A percentile compares a stretch with the other conserved stretches of the same genome.
Evolutionary conservation across 768 basidiomycete genomes (phyloP).

Genomic region (Auriculariales sp.): DNA sequence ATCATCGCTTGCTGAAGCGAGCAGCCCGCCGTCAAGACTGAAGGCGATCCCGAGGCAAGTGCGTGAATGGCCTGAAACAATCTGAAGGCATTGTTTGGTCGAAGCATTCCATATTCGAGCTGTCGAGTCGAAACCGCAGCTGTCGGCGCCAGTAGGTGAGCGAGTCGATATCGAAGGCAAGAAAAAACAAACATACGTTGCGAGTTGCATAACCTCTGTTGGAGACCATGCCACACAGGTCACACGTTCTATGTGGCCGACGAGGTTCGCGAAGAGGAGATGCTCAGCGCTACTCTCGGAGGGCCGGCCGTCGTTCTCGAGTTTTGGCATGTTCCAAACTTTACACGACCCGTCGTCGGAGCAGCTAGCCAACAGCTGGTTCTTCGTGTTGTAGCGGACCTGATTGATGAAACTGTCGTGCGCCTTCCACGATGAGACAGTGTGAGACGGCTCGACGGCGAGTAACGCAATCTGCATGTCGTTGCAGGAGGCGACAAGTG

Average conservation of each 20-base stretch:
- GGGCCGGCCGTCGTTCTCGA: slow-evolving; percentile 4
- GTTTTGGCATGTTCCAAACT: slow-evolving; percentile 48
- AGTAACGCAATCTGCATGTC: slow-evolving; percentile 50
- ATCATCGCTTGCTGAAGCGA: slow-evolving; percentile 72
- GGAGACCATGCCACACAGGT: slow-evolving; percentile 62
- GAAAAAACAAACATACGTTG: slow-evolving; percentile 39
- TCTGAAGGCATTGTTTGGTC: slow-evolving; percentile 58
- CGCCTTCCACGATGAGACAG: slow-evolving; percentile 29
- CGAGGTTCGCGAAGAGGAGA: slow-evolving; percentile 19
- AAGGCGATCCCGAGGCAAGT: slow-evolving; percentile 64
- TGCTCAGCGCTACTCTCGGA: background rate
- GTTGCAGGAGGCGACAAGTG: slow-evolving; percentile 57
- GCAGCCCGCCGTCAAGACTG: slow-evolving; percentile 54
- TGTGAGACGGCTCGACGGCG: slow-evolving; percentile 28
- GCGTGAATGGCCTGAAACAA: slow-evolving; percentile 56
- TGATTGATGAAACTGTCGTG: slow-evolving; percentile 66
- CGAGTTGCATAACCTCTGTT: slow-evolving; percentile 39
- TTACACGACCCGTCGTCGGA: slow-evolving; percentile 71
- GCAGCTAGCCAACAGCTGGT: slow-evolving; percentile 60
- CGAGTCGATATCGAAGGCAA: background rate
- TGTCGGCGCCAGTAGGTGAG: slow-evolving; percentile 14
- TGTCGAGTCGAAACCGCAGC: slow-evolving; percentile 69
- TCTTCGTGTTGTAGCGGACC: slow-evolving; percentile 50
- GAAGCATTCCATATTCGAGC: slow-evolving; percentile 72
- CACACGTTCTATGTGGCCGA: slow-evolving; percentile 53